These are phyloP conservation scores for Penicillium malachiteum DNA, from an alignment of 495 filamentous ascomycete species.

Conservation along the genomic window DNA sequence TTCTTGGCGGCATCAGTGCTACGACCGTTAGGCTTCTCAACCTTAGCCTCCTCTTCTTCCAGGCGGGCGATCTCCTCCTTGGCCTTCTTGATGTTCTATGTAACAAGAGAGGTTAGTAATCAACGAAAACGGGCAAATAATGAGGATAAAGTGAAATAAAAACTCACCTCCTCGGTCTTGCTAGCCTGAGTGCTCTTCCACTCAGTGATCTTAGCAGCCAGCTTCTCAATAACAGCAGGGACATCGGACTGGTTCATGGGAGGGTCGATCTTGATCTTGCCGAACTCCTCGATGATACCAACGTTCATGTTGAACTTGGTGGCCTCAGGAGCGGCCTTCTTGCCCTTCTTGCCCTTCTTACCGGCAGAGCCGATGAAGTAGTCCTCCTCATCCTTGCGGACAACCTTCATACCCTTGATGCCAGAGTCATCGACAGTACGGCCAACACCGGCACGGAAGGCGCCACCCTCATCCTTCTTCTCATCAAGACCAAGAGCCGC, in stretches of 20 bases:
- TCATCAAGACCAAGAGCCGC: constrained; percentile 52
- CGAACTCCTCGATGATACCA: constrained; percentile 86
- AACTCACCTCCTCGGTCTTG: constrained; percentile 86
- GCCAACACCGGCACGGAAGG: constrained; percentile 72
- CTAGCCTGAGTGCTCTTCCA: constrained; percentile 90
- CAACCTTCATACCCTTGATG: constrained; percentile 73
- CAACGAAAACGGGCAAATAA: background rate
- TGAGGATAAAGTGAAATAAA: background rate
- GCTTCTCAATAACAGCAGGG: constrained; percentile 73
- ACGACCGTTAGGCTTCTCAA: constrained; percentile 25
- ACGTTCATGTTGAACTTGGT: constrained; percentile 83
- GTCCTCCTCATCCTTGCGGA: constrained; percentile 84
- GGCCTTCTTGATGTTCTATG: constrained; percentile 69
- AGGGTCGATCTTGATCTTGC: constrained; percentile 77
- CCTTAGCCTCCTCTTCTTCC: constrained; percentile 50
- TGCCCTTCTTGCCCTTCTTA: constrained; percentile 94
- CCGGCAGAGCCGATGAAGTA: constrained; percentile 77
- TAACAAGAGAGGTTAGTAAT: constrained; percentile 1
- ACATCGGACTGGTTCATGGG: constrained; percentile 84
- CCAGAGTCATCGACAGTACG: constrained; percentile 77
- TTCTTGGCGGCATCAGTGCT: constrained; percentile 51
- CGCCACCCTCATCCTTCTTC: constrained; percentile 66
- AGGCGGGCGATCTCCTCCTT: constrained; percentile 66
- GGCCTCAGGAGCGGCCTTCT: constrained; percentile 54
- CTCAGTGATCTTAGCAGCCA: constrained; percentile 84